Conservation (phyloP, 306 rosid genomes). For the Prosopis cineraria region DNA sequence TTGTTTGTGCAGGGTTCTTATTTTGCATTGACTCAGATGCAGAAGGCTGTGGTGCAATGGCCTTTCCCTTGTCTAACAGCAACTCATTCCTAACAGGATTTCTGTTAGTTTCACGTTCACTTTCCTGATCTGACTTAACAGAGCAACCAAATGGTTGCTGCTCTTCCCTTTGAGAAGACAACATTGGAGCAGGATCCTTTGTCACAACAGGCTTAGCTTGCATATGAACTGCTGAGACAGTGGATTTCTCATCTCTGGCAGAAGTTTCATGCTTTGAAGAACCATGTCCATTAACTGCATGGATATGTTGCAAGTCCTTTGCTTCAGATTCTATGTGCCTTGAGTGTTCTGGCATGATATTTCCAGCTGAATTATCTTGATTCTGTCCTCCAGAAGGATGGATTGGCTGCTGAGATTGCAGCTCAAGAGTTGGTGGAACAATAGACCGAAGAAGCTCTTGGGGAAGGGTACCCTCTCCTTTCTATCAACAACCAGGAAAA, state of each 20-base stretch:
- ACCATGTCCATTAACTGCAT: conserved; percentile 56
- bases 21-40: conserved; percentile 65
- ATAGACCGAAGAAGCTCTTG: conserved; percentile 95
- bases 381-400: conserved; percentile 58
- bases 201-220: conserved; percentile 52
- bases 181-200: conserved; percentile 57
- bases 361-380: conserved; percentile 70
- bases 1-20: conserved; percentile 69
- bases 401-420: conserved; percentile 63
- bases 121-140: conserved; percentile 69
- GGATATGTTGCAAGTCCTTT: conserved; percentile 54
- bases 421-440: conserved; percentile 87
- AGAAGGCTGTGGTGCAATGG: conserved; percentile 66
- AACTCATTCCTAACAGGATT: conserved; percentile 59
- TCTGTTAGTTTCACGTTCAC: conserved; percentile 57
- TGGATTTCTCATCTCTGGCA: conserved; percentile 67
- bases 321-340: conserved; percentile 57
- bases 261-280: conserved; percentile 61
- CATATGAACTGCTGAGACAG: conserved; percentile 45
- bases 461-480: conserved; percentile 96
- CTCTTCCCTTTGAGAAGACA: conserved; percentile 78
- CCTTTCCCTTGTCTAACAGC: conserved; percentile 77
- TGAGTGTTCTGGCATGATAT: conserved; percentile 51
- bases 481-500: conserved; percentile 58
- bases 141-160: conserved; percentile 52